Base-by-base conservation (phyloP, 306 rosid species). In the Macrotyloma uniflorum region DNA sequence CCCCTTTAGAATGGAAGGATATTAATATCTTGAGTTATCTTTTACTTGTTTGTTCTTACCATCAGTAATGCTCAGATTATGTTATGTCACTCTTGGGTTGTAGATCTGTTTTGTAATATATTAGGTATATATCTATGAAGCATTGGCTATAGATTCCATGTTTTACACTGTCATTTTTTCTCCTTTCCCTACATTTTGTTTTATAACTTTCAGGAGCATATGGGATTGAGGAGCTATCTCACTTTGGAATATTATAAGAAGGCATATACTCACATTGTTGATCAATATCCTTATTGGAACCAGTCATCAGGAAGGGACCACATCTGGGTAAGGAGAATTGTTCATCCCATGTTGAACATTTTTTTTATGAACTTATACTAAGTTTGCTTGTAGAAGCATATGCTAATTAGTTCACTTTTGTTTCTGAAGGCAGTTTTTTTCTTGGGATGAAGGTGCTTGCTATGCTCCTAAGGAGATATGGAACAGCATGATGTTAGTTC, bases 401-500 rank as follows among this genome's bases (percentile, higher is more conserved):
- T 67, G 83, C 83, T 90, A 85, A 88, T 78, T 70, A 81, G 42
- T 85, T 72, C 42, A 20, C 80, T 75, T 84, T 77, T 85, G 49
- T 77, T 45, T 81, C 74, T 84, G 86, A 91, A 76, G 88, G 84
- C 99, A 95, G 99, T 95, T 80, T 66, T 95, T 92, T 86, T 88
- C 99, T 63, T 95, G 99, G 99, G 99, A 95, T 85, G 99, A 95
- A 89, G 98, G 99, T 81, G 98, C 99, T 78, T 95, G 99, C 89
- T 95, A 93, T 90, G 98, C 99, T 65, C 99, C 99, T 11, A 95
- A 95, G 89, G 99, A 95, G 88, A 95, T 95, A 87, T 92, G 99
- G 98, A 87, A 80, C 84, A 95, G 99, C 87, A 92, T 89, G 93
- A 93, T 95, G 99, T 79, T 95, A 86, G 98, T 91, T 74, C 99